phyloP scores from a whole-genome alignment of 768 basidiomycete species.

The Amanita polypyramis region DNA sequence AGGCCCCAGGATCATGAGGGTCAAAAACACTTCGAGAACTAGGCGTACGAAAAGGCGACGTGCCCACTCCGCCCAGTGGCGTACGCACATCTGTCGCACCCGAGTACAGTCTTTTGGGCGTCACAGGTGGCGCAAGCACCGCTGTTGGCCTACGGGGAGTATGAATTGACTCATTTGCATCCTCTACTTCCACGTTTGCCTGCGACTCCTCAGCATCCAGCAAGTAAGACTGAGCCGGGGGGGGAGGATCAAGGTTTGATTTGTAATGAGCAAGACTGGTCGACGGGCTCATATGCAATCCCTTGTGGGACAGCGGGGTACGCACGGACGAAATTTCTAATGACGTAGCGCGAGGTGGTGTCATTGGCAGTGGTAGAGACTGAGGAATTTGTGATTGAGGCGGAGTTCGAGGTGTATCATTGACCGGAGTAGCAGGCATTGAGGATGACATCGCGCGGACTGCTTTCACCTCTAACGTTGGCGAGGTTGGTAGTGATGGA shows the following conservation, averaged over 20 bases:
- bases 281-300: conserved; percentile 60
- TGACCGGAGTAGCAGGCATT: conserved; percentile 3
- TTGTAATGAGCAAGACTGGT: conserved; percentile 61
- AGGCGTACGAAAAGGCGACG: conserved; percentile 39
- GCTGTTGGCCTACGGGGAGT: conserved; percentile 27
- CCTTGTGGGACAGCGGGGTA: conserved; percentile 62
- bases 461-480: conserved; percentile 30
- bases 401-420: conserved; percentile 10
- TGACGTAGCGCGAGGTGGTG: conserved; percentile 24
- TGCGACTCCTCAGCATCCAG: conserved; percentile 14
- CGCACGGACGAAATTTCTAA: conserved; percentile 44
- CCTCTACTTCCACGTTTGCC: conserved; percentile 15
- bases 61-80: conserved; percentile 16
- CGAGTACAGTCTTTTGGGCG: conserved; percentile 25
- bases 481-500: conserved; percentile 36
- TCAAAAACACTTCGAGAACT: conserved; percentile 46
- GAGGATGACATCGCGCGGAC: background rate
- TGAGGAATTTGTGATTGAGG: conserved; percentile 15
- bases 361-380: conserved; percentile 17
- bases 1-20: conserved; percentile 56
- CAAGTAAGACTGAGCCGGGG: conserved; percentile 25
- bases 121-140: conserved; percentile 22
- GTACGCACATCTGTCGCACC: conserved; percentile 26
- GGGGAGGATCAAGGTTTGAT: conserved; percentile 55
- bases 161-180: conserved; percentile 21